Percentiles rank a stretch among this genome's conserved stretches.
Evolutionary conservation across 2,329 filamentous ascomycete species (phyloP).

Genomic region (Nectriaceae sp.): DNA sequence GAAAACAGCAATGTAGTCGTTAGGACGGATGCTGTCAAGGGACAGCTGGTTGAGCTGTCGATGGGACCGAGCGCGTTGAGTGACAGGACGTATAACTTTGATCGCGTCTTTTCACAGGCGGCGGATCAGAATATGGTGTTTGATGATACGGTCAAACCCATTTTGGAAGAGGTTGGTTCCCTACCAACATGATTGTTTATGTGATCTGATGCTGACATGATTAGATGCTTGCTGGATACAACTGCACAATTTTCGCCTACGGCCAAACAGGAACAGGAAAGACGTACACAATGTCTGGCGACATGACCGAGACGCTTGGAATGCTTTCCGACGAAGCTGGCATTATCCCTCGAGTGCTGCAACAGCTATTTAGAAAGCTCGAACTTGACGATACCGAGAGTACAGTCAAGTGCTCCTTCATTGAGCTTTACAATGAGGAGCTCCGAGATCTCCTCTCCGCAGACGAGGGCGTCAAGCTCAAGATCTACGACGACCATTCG

Average conservation of each 20-base stretch:
- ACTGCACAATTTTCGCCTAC: slow-evolving; percentile 98
- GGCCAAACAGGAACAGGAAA: slow-evolving; percentile 98
- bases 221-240: slow-evolving; percentile 90
- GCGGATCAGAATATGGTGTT: slow-evolving; percentile 94
- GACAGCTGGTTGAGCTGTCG: slow-evolving; percentile 78
- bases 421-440: slow-evolving; percentile 98
- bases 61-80: slow-evolving; percentile 92
- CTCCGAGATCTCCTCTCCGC: slow-evolving; percentile 82
- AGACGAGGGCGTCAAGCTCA: slow-evolving; percentile 84
- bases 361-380: slow-evolving; percentile 83
- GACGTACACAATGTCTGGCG: slow-evolving; percentile 98
- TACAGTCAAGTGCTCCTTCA: slow-evolving; percentile 96
- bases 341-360: slow-evolving; percentile 89
- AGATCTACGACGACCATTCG: slow-evolving; percentile 90
- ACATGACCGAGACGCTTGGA: slow-evolving; percentile 86
- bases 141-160: slow-evolving; percentile 91
- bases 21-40: slow-evolving; percentile 83
- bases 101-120: slow-evolving; percentile 94
- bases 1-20: slow-evolving; percentile 96
- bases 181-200: not conserved
- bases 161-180: slow-evolving; percentile 78
- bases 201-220: not conserved
- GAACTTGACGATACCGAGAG: slow-evolving; percentile 78
- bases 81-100: slow-evolving; percentile 96
- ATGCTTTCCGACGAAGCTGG: slow-evolving; percentile 89